Conservation (phyloP, 1,284 basidiomycete species). For the Sanghuangporus sanghuang region DNA sequence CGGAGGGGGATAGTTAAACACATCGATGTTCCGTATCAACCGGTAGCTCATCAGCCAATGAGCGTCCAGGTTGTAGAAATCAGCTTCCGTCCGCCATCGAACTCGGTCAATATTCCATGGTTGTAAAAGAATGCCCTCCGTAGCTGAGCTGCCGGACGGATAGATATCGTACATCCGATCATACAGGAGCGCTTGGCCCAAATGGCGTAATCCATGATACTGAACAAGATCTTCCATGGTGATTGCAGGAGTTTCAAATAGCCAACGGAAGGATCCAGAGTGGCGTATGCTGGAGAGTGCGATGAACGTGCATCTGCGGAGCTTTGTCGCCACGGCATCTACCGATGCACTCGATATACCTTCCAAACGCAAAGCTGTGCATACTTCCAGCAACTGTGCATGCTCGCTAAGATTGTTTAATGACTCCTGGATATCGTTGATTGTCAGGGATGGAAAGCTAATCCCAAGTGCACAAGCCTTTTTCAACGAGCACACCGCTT, state of each 20-base stretch:
- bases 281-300: not conserved
- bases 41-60: constrained; percentile 6
- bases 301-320: not conserved
- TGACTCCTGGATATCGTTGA: too few relatives aligned
- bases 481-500: too few relatives aligned
- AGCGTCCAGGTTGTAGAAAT: not conserved
- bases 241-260: not conserved
- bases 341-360: not conserved
- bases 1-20: too few relatives aligned
- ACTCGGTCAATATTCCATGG: not conserved
- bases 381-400: too few relatives aligned
- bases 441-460: too few relatives aligned
- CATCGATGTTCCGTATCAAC: not conserved
- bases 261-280: not conserved
- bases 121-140: not conserved
- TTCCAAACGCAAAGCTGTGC: too few relatives aligned
- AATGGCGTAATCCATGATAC: not conserved
- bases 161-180: not conserved
- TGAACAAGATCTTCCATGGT: not conserved
- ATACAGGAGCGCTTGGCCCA: not conserved
- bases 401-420: not conserved
- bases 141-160: not conserved
- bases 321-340: not conserved
- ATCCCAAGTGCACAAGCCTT: too few relatives aligned
- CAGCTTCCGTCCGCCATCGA: not conserved